Evolutionary conservation across 23 red algal genomes (phyloP).

Genomic region (Gracilaria domingensis): DNA sequence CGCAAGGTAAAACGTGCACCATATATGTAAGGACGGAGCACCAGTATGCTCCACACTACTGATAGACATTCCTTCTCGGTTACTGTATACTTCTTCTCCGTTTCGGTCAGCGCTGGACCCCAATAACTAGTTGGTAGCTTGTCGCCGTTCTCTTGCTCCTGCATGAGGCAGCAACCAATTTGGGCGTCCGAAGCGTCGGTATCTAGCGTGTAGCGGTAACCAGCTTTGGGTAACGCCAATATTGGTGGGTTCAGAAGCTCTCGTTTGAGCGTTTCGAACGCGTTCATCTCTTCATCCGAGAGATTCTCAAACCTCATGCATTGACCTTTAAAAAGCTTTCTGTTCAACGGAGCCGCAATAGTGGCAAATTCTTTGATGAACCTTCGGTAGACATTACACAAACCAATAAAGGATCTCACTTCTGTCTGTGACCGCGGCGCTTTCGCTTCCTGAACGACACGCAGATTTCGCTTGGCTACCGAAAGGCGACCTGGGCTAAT

Average conservation of each 20-base stretch:
- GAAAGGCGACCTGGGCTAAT: conserved; percentile 37
- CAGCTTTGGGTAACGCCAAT: conserved; percentile 33
- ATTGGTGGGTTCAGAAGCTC: conserved; percentile 1
- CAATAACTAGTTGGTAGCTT: conserved; percentile 43
- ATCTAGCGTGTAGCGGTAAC: conserved; percentile 15
- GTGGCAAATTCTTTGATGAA: conserved; percentile 51
- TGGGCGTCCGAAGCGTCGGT: background rate
- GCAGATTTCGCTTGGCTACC: conserved; percentile 3
- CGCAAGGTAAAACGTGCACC: conserved; percentile 17
- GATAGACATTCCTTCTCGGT: conserved; percentile 46
- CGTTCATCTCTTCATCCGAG: background rate
- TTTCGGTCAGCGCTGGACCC: background rate
- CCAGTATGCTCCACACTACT: conserved; percentile 13
- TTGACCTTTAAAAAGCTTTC: background rate
- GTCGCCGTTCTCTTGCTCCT: conserved; percentile 24
- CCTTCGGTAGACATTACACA: conserved; percentile 29
- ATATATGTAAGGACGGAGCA: conserved; percentile 30
- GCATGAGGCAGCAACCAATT: conserved; percentile 30
- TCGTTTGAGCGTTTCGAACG: conserved; percentile 12
- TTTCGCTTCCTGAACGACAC: conserved; percentile 14
- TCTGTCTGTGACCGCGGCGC: conserved; percentile 21
- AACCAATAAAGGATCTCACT: conserved; percentile 38
- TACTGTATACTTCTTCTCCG: conserved; percentile 13
- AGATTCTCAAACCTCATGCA: background rate
- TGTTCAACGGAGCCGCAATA: conserved; percentile 25